These are phyloP conservation scores for Deakozyma indianensis DNA, from an alignment of 805 yeast genomes.

Conservation along the genomic window DNA sequence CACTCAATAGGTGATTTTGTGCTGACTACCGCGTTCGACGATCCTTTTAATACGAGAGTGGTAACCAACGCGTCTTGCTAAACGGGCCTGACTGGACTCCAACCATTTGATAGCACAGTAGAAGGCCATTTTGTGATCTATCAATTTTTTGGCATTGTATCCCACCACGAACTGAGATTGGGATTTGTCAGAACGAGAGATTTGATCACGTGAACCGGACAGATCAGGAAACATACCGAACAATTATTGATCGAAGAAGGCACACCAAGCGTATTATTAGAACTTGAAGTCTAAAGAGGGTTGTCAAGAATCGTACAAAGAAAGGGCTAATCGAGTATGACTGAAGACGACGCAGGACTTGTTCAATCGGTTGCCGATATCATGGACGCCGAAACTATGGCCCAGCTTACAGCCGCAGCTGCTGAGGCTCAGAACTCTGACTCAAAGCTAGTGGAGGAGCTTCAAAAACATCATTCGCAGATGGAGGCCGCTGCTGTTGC, in stretches of 20 bases:
- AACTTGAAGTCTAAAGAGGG: too few relatives aligned
- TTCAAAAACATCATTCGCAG: neutral
- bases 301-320: too few relatives aligned
- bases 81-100: too few relatives aligned
- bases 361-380: neutral
- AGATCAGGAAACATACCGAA: too few relatives aligned
- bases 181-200: neutral
- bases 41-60: too few relatives aligned
- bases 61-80: too few relatives aligned
- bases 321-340: neutral
- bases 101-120: neutral
- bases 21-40: too few relatives aligned
- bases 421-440: slow-evolving; percentile 1
- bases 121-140: neutral
- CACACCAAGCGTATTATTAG: too few relatives aligned
- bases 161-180: slow-evolving; percentile 1
- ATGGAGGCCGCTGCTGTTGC: neutral
- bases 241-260: too few relatives aligned
- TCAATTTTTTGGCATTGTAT: slow-evolving; percentile 1
- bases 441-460: neutral
- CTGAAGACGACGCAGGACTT: neutral
- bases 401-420: neutral
- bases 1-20: too few relatives aligned
- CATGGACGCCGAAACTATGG: slow-evolving; percentile 1
- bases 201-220: neutral